Conservation (phyloP, 768 basidiomycete genomes). For the Mycena crocata region DNA sequence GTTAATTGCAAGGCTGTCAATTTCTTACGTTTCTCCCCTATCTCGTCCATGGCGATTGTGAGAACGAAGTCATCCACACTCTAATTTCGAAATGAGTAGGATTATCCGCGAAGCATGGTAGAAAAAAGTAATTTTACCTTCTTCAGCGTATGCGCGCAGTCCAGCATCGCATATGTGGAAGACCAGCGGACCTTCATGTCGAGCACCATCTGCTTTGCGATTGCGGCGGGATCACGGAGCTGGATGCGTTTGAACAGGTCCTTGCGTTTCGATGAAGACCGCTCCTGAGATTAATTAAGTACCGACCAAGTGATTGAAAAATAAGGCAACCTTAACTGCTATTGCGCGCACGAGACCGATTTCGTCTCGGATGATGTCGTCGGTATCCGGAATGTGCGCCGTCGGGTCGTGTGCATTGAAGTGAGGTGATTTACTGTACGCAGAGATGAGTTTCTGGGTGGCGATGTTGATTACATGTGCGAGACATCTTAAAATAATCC, state of each 20-base stretch:
- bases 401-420: neutral
- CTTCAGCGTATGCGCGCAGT: conserved; percentile 29
- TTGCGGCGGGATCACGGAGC: neutral
- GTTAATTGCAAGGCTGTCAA: neutral
- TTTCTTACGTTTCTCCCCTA: neutral
- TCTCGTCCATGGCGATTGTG: too few relatives aligned
- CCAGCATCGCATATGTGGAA: conserved; percentile 41
- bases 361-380: neutral
- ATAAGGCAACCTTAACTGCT: neutral
- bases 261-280: neutral
- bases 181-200: conserved; percentile 42
- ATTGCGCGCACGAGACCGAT: neutral
- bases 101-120: too few relatives aligned
- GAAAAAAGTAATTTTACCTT: too few relatives aligned
- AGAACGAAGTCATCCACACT: conserved; percentile 8
- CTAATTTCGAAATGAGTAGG: neutral
- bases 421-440: neutral
- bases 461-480: conserved; percentile 1
- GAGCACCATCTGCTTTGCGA: conserved; percentile 30
- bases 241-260: neutral
- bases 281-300: neutral
- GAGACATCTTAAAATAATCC: neutral
- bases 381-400: neutral
- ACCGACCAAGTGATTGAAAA: neutral
- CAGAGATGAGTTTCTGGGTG: neutral